Percentiles rank a stretch among this genome's conserved stretches.
These are phyloP conservation scores for Fusarium multiceps DNA, from an alignment of 2,329 filamentous ascomycete species.

Conservation along the genomic window DNA sequence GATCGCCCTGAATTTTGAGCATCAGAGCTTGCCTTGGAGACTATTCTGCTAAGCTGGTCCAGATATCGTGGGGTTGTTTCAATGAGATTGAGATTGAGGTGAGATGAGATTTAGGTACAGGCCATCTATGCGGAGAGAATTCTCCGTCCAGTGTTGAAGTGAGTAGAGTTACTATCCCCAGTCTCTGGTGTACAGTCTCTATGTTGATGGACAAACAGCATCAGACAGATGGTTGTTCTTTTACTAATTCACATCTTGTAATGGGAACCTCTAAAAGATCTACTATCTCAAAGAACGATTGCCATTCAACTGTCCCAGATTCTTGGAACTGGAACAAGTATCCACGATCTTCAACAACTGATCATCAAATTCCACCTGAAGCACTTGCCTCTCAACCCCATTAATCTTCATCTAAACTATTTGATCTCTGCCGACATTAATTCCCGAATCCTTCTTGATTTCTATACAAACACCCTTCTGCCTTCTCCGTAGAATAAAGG, in stretches of 20 bases:
- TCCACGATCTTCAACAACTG: background rate
- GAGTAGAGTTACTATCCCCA: no score
- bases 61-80: slow-evolving; percentile 6
- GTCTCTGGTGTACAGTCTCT: background rate
- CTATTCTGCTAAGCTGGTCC: background rate
- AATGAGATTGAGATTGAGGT: background rate
- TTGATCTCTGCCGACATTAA: slow-evolving; percentile 6
- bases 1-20: slow-evolving; percentile 29
- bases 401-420: background rate
- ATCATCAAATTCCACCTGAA: background rate
- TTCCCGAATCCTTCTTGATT: slow-evolving; percentile 6
- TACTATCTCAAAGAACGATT: background rate
- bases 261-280: background rate
- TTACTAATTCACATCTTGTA: background rate
- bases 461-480: background rate
- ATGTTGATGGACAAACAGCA: no score
- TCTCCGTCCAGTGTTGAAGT: background rate
- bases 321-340: background rate
- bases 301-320: background rate
- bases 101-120: background rate
- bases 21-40: no score
- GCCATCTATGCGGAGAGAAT: background rate
- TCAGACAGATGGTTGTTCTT: background rate
- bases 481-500: slow-evolving; percentile 13
- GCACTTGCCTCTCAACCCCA: background rate